Evolutionary conservation across 1,139 yeast genomes (phyloP).

Genomic region (Saccharomyces hybrid): DNA sequence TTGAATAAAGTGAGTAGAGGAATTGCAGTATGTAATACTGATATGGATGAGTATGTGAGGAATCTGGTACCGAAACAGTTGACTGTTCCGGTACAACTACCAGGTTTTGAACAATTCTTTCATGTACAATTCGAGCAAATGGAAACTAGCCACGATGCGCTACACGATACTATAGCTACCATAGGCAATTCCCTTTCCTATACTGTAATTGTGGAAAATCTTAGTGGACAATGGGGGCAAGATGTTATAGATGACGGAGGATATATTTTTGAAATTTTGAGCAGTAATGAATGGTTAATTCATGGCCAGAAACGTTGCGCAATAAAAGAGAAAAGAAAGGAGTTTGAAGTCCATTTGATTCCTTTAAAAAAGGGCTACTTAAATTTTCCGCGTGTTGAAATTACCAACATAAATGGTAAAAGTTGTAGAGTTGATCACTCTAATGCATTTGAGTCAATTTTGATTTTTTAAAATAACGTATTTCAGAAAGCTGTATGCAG

Average conservation of each 20-base stretch:
- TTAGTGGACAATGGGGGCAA: constrained; percentile 18
- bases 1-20: constrained; percentile 14
- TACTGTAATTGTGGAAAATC: constrained; percentile 14
- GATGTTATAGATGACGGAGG: constrained; percentile 1
- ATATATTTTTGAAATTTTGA: constrained; percentile 20
- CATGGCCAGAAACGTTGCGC: constrained; percentile 27
- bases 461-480: constrained; percentile 35
- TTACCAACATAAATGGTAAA: constrained; percentile 33
- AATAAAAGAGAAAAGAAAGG: constrained; percentile 10
- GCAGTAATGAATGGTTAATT: constrained; percentile 29
- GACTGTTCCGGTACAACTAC: constrained; percentile 27
- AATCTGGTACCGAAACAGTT: constrained; percentile 15
- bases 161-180: constrained; percentile 1
- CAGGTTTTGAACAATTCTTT: constrained; percentile 21
- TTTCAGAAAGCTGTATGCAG: neutral
- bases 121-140: constrained; percentile 13
- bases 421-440: constrained; percentile 56
- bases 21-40: constrained; percentile 16
- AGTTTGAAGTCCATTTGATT: constrained; percentile 45
- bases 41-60: constrained; percentile 15
- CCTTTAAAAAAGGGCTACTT: constrained; percentile 76
- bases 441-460: constrained; percentile 60
- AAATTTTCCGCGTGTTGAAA: constrained; percentile 55
- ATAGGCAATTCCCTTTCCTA: constrained; percentile 22
- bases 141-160: neutral